Conservation (phyloP, 306 rosid genomes). For the Styphnolobium japonicum region DNA sequence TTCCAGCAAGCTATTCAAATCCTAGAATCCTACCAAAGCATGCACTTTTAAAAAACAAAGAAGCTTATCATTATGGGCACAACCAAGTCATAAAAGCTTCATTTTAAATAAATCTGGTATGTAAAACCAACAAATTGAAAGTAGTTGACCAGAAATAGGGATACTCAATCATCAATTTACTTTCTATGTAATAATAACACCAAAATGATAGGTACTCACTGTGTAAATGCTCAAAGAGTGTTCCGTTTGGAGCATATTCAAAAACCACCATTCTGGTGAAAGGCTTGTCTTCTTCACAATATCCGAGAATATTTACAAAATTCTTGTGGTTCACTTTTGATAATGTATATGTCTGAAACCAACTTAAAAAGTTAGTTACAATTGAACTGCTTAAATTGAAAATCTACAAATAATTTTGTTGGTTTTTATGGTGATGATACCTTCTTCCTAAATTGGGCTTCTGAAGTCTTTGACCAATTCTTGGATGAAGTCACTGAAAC, state of each 20-base stretch:
- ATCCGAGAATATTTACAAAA: slow-evolving; percentile 85
- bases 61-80: not conserved
- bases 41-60: not conserved
- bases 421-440: slow-evolving; percentile 34
- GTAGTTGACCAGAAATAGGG: not conserved
- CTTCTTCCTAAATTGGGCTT: slow-evolving; percentile 82
- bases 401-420: not conserved
- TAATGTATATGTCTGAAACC: slow-evolving; percentile 66
- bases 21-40: not conserved
- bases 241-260: slow-evolving; percentile 94
- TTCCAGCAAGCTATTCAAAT: not conserved
- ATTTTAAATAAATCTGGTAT: not conserved
- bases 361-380: slow-evolving; percentile 28
- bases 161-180: not conserved
- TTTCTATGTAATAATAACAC: not conserved
- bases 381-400: not conserved
- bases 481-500: slow-evolving; percentile 48
- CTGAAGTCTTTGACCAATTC: slow-evolving; percentile 68
- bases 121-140: not conserved
- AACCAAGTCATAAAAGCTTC: not conserved
- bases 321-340: slow-evolving; percentile 96
- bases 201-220: slow-evolving; percentile 50
- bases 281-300: slow-evolving; percentile 84
- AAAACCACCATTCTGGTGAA: slow-evolving; percentile 94
- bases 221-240: slow-evolving; percentile 92